Conservation (phyloP, 2,329 filamentous ascomycete species). For the Exophiala mesophila region DNA sequence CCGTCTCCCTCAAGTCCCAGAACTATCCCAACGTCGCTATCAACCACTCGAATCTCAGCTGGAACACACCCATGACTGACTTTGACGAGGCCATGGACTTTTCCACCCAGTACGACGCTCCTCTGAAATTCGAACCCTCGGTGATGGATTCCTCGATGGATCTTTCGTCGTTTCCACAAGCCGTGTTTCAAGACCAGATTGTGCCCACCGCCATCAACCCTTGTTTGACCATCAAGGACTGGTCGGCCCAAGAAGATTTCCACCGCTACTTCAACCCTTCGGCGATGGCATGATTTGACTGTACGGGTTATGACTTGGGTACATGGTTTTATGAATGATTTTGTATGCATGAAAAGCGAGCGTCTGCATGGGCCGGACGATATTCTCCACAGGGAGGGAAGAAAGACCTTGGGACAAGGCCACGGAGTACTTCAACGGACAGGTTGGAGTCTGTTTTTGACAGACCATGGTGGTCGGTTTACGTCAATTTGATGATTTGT, state of each 20-base stretch:
- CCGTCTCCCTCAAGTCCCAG: conserved; percentile 14
- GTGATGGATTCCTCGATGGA: conserved; percentile 19
- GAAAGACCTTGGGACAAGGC: too few relatives aligned
- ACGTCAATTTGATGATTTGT: too few relatives aligned
- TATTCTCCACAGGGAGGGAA: too few relatives aligned
- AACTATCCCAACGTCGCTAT: conserved; percentile 16
- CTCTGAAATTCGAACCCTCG: conserved; percentile 13
- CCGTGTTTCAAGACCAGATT: conserved; percentile 22
- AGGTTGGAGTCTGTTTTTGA: too few relatives aligned
- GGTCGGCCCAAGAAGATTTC: conserved; percentile 23
- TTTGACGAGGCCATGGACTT: conserved; percentile 27
- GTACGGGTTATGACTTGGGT: too few relatives aligned
- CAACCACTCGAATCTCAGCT: conserved; percentile 23
- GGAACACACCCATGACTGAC: conserved; percentile 18
- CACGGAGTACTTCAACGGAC: too few relatives aligned
- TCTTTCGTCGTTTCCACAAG: conserved; percentile 10
- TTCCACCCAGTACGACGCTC: conserved; percentile 19
- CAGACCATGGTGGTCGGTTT: too few relatives aligned
- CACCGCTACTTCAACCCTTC: conserved; percentile 21
- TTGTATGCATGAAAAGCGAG: too few relatives aligned
- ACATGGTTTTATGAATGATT: too few relatives aligned
- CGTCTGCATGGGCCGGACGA: too few relatives aligned
- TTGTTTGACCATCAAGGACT: conserved; percentile 26
- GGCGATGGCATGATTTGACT: conserved; percentile 16
- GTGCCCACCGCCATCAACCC: conserved; percentile 24